A percentile compares a stretch with the other conserved stretches of the same genome.
Evolutionary conservation across 225 moss, liverwort and hornwort genomes (phyloP).

Genomic region (Neckera pumila): DNA sequence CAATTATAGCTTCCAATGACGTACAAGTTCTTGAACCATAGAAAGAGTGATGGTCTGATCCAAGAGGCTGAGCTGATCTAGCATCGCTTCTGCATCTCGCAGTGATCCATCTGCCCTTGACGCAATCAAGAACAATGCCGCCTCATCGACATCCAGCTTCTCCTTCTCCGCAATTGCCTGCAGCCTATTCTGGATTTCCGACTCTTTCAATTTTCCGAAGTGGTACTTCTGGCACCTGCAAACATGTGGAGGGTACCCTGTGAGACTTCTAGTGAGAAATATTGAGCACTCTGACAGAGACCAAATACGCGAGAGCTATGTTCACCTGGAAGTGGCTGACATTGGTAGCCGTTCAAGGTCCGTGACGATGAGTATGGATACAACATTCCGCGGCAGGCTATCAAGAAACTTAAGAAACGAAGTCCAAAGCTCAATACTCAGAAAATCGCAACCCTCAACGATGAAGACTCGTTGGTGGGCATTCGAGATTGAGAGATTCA

Average conservation of each 20-base stretch:
- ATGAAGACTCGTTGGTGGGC: conserved; percentile 59
- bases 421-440: conserved; percentile 58
- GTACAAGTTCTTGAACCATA: conserved; percentile 84
- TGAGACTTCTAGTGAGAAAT: not conserved
- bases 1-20: not conserved
- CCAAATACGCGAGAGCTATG: not conserved
- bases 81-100: conserved; percentile 66
- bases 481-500: conserved; percentile 28
- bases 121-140: conserved; percentile 57
- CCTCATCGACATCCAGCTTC: conserved; percentile 51
- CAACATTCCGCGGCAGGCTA: conserved; percentile 51
- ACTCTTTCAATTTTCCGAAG: conserved; percentile 78
- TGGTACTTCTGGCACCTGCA: conserved; percentile 71
- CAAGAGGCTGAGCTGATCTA: conserved; percentile 78
- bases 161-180: conserved; percentile 45
- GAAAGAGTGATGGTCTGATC: conserved; percentile 55
- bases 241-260: not conserved
- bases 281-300: not conserved
- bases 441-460: conserved; percentile 70
- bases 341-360: conserved; percentile 67
- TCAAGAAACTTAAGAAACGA: conserved; percentile 66
- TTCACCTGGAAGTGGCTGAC: conserved; percentile 51
- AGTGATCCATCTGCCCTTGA: conserved; percentile 70
- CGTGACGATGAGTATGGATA: conserved; percentile 64
- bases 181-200: conserved; percentile 57